Conservation (phyloP, 148 eudicot species). For the Vaccinium corymbosum region DNA sequence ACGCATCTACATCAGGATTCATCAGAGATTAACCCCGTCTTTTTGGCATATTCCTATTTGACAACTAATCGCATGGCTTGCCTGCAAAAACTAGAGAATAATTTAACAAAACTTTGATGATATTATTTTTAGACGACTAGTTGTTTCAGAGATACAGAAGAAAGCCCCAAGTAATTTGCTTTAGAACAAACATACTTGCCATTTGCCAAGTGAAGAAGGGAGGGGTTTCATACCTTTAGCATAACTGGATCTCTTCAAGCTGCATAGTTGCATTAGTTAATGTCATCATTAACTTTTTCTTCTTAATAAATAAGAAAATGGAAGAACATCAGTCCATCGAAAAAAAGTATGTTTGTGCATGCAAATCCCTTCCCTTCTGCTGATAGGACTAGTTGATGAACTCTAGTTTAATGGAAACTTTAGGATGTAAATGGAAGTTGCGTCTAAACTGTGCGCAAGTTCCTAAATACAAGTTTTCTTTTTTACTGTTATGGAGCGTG, state of each 20-base stretch:
- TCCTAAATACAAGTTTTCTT: background rate
- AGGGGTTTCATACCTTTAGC: background rate
- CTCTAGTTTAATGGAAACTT: background rate
- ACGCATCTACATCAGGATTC: constrained; percentile 2
- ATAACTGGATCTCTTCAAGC: background rate
- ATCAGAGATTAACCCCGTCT: background rate
- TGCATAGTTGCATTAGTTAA: background rate
- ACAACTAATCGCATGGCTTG: background rate
- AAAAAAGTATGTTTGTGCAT: background rate
- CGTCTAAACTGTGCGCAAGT: background rate
- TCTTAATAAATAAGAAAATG: background rate
- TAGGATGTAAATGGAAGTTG: background rate
- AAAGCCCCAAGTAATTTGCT: background rate
- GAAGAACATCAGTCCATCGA: background rate
- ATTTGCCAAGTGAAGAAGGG: background rate
- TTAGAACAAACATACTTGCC: background rate
- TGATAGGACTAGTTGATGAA: background rate
- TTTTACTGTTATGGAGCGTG: background rate
- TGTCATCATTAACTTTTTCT: background rate
- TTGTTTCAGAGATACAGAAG: background rate
- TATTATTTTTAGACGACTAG: background rate
- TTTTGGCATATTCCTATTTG: background rate
- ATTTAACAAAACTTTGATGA: background rate
- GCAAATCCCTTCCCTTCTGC: background rate
- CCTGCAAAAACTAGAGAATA: background rate